Base-by-base conservation (phyloP, 805 yeast genomes). In the Candida multigemmis region DNA sequence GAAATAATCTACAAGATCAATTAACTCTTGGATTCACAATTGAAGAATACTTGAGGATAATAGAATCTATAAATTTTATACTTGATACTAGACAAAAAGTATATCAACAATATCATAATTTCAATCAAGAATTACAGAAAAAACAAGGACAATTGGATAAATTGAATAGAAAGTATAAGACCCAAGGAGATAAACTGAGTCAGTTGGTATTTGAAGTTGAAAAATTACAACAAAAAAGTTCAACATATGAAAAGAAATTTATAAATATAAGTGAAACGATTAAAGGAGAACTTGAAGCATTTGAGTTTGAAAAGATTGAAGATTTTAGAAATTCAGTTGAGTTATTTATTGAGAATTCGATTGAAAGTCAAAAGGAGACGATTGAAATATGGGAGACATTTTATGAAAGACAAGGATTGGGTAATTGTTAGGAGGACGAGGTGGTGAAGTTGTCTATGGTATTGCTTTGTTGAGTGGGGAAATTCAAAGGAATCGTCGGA, bases 281-380 rank as follows among this genome's bases (percentile, higher is more conserved):
- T 28, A 79, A 73, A 45, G 48, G 51, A 21, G 95, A 91, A 41
- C 53, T 89, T 15, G 66, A 60, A 11, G 60, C 53, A 19, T 84
- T 87, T 46, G 94, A 85, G 46, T 58, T 62, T 23, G 89, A 80
- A 31, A 81, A 77, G 41, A 68, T 84, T 19, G 74, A 71, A 20
- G 97, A 87, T 42, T 85, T 89, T 53, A 71, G 95, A 46, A 82
- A 82, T 43, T 72, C 86, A 35, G 82, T 89, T 27, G 98, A 91
- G 53, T 78, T 89, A 8, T 87, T 77, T 43, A 69, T 93, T 47
- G 97, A 91, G 51, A 74, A 91, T 27, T 71, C 91, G 14, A 81
- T 87, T 29, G 98, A 91, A 53, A 68, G 86, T 17, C 98, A 91
- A 53, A 91, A 91, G 56, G 96, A 86, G 49, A 75, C 80, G 17